Evolutionary conservation across 2,329 filamentous ascomycete genomes (phyloP).

Genomic region (Lanzia echinophila): DNA sequence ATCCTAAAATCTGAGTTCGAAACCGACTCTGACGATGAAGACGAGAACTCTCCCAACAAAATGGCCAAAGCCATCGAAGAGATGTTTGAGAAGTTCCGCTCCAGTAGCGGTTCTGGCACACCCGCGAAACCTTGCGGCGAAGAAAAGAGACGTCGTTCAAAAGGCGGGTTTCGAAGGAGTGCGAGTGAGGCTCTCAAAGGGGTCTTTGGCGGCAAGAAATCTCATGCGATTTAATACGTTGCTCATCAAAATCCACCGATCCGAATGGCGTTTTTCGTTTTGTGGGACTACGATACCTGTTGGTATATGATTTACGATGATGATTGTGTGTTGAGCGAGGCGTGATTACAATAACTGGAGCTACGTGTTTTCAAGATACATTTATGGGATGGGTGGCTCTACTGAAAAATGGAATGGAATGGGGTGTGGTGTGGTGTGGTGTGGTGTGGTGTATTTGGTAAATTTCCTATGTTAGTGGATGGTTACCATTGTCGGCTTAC

Average conservation of each 20-base stretch:
- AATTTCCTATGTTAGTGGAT: too few species aligned
- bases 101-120: not conserved
- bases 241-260: not conserved
- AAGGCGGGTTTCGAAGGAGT: conserved; percentile 2
- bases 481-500: not conserved
- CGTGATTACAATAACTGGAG: not conserved
- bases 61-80: conserved; percentile 10
- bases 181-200: conserved; percentile 6
- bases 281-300: not conserved
- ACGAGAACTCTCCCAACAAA: conserved; percentile 2
- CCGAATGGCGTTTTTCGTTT: not conserved
- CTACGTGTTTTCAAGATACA: too few species aligned
- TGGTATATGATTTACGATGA: not conserved
- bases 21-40: conserved; percentile 5
- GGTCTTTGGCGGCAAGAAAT: conserved; percentile 6
- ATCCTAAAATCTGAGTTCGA: conserved; percentile 6
- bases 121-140: not conserved
- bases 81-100: conserved; percentile 8
- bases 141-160: conserved; percentile 1
- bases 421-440: not conserved
- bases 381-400: not conserved
- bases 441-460: too few species aligned
- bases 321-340: not conserved
- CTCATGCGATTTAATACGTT: not conserved
- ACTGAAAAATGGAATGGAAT: not conserved